Base-by-base conservation (phyloP, 208 protist species). In the Leishmania tarentolae region DNA sequence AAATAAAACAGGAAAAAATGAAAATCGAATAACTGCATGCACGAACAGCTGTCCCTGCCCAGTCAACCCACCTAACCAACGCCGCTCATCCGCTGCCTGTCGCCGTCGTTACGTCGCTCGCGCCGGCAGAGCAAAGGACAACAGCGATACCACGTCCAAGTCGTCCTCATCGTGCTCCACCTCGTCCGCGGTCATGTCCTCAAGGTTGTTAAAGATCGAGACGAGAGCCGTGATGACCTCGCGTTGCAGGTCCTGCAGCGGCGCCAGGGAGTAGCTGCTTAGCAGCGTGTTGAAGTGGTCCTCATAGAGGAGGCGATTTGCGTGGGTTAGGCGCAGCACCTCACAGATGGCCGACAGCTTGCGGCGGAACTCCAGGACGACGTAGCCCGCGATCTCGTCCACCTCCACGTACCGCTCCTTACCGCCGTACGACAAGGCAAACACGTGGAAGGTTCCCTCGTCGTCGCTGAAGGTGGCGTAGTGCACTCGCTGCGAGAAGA, bases 151-250 rank as follows among this genome's bases (percentile, higher is more conserved):
- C 28, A 74, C 77, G 73, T 96, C 93, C 37, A 96, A 77, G 78
- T 96, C 93, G 68, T 96, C 93, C 42, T 95, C 93, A 40, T 95
- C 91, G 75, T 96, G 91, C 74, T 93, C 90, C 59, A 96, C 91
- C 81, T 94, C 93, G 53, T 93, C 87, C 0, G 88, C 90, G 0
- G 87, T 93, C 72, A 94, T 89, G 56, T 80, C 74, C 5, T 96
- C 93, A 50, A 90, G 78, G 72, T 91, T 93, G 70, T 91, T 90
- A 73, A 95, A 92, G 69, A 94, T 90, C 53, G 90, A 85, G 28
- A 90, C 89, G 35, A 96, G 86, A 6, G 86, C 85, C 65, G 88
- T 91, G 53, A 95, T 88, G 17, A 96, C 90, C 37, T 92, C 91
- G 35, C 91, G 85, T 78, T 96, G 93, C 7, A 79, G 82, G 24